Evolutionary conservation across 2,329 filamentous ascomycete species (phyloP).

Genomic region (Macrophomina tecta): DNA sequence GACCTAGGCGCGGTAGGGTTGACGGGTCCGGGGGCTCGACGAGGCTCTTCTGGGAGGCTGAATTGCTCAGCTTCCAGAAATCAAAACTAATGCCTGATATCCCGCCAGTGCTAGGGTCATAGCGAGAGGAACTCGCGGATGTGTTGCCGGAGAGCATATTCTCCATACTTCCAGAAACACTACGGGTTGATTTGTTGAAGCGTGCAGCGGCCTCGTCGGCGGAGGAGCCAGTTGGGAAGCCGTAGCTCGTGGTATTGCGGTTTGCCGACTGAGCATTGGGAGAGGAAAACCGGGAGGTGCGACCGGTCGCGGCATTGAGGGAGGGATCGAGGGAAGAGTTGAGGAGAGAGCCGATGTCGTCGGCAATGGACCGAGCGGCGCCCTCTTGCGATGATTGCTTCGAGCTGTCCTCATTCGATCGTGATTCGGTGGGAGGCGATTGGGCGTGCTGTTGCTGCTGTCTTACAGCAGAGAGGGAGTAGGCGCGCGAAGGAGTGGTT

Average conservation of each 20-base stretch:
- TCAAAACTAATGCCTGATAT: neutral
- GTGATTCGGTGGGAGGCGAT: constrained; percentile 13
- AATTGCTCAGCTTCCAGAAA: neutral
- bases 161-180: neutral
- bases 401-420: constrained; percentile 28
- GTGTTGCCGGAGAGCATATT: constrained; percentile 11
- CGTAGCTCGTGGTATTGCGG: constrained; percentile 24
- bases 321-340: constrained; percentile 38
- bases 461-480: constrained; percentile 10
- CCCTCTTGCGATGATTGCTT: constrained; percentile 32
- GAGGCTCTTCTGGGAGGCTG: neutral
- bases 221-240: constrained; percentile 12
- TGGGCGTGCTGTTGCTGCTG: constrained; percentile 22
- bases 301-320: constrained; percentile 33
- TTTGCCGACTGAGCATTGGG: constrained; percentile 33
- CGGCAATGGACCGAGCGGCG: constrained; percentile 4
- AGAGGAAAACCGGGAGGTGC: constrained; percentile 38
- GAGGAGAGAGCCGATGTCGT: constrained; percentile 36
- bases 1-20: constrained; percentile 38
- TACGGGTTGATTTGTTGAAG: neutral
- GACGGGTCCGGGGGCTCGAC: constrained; percentile 19
- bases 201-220: constrained; percentile 12
- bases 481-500: neutral
- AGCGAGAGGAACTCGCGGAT: neutral
- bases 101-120: neutral